Conservation (phyloP, 176 grass and related monocot genomes). For the Aegilops umbellulata region DNA sequence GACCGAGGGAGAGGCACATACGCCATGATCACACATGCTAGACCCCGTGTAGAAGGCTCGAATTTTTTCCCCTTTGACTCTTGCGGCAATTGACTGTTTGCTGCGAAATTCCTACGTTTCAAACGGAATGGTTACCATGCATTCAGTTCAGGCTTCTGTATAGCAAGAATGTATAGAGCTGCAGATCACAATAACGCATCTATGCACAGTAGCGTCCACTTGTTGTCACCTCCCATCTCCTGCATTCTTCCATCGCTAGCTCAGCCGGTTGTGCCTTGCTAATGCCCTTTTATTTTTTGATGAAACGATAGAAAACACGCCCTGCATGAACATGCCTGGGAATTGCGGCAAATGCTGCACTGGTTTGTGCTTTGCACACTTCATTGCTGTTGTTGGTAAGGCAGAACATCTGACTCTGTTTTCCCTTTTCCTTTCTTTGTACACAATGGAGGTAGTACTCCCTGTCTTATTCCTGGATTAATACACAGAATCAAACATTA, state of each 20-base stretch:
- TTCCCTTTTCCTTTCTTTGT: too few relatives aligned
- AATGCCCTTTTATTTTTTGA: background rate
- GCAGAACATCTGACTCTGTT: too few relatives aligned
- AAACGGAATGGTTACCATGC: background rate
- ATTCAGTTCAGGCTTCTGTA: background rate
- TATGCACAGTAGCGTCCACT: background rate
- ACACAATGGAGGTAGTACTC: too few relatives aligned
- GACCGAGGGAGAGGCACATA: background rate
- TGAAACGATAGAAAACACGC: background rate
- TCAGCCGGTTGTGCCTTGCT: background rate
- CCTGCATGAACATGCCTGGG: background rate
- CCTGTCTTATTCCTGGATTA: too few relatives aligned
- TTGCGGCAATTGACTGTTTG: background rate
- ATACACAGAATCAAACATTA: too few relatives aligned
- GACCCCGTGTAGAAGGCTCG: background rate
- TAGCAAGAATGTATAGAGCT: constrained; percentile 20
- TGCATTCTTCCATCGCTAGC: background rate
- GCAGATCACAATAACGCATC: background rate
- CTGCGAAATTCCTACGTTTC: background rate
- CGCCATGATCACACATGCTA: background rate
- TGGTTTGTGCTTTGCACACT: too few relatives aligned
- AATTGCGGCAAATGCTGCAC: background rate
- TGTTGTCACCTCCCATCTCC: background rate
- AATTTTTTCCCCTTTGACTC: background rate
- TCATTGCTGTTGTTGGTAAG: too few relatives aligned